Evolutionary conservation across 805 yeast species (phyloP).

Genomic region (Metschnikowia koreensis): DNA sequence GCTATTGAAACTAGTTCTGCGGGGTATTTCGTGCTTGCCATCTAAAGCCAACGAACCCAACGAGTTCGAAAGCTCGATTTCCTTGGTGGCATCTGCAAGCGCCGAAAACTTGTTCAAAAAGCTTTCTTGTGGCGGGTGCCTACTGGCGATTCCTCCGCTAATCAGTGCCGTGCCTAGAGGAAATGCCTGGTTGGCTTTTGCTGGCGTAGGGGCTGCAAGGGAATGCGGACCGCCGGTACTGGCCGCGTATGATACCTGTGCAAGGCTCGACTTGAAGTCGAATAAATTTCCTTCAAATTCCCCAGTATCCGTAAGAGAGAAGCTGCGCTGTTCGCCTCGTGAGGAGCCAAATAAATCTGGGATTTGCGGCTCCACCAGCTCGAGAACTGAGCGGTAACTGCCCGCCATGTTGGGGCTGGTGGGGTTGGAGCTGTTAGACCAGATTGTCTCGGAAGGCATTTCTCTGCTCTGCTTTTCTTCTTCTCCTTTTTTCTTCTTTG

Average conservation of each 20-base stretch:
- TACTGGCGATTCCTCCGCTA: conserved; percentile 51
- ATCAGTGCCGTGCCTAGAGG: conserved; percentile 62
- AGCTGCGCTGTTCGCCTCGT: conserved; percentile 28
- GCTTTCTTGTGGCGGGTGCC: conserved; percentile 47
- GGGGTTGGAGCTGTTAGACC: conserved; percentile 31
- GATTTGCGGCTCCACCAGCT: conserved; percentile 42
- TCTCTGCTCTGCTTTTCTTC: neutral
- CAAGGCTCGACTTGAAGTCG: conserved; percentile 46
- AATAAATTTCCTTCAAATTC: conserved; percentile 43
- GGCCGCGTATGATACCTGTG: conserved; percentile 21
- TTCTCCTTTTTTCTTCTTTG: neutral
- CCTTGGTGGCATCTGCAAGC: conserved; percentile 69
- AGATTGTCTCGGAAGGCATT: conserved; percentile 40
- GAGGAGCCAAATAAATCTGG: conserved; percentile 29
- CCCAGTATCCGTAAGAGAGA: conserved; percentile 43
- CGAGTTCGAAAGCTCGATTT: conserved; percentile 50
- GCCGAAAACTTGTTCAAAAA: conserved; percentile 63
- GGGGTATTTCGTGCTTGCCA: conserved; percentile 21
- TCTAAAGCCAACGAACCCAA: conserved; percentile 41
- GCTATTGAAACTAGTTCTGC: conserved; percentile 53
- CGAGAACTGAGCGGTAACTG: conserved; percentile 33
- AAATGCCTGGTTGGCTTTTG: conserved; percentile 21
- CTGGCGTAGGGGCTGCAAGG: conserved; percentile 15
- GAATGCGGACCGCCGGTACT: conserved; percentile 24
- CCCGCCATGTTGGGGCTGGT: conserved; percentile 19